Conservation (phyloP, 208 protist genomes). For the Trypanosomatidae sp. region DNA sequence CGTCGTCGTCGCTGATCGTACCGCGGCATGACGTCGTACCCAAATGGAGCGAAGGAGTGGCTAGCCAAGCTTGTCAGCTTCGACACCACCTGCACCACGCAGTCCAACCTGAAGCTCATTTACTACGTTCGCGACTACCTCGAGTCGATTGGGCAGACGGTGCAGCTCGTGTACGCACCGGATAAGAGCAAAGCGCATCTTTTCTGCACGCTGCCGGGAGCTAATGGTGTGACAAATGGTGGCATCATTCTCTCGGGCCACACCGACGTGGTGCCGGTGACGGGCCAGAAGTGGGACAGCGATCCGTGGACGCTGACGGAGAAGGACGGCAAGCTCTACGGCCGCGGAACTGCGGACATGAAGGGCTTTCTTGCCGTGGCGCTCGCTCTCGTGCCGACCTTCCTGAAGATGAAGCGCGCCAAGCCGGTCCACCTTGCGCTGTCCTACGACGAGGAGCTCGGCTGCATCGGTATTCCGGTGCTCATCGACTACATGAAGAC, state of each 20-base stretch:
- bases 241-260: conserved; percentile 66
- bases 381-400: conserved; percentile 28
- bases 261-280: conserved; percentile 28
- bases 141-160: conserved; percentile 21
- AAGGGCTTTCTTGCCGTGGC: conserved; percentile 63
- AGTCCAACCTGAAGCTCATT: conserved; percentile 37
- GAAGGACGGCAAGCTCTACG: conserved; percentile 47
- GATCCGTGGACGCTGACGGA: conserved; percentile 55
- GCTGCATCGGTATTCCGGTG: conserved; percentile 39
- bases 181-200: conserved; percentile 49
- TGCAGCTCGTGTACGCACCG: conserved; percentile 32
- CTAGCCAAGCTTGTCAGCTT: conserved; percentile 35
- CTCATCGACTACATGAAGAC: conserved; percentile 25
- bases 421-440: conserved; percentile 56
- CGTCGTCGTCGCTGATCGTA: not conserved
- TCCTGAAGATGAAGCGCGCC: conserved; percentile 35
- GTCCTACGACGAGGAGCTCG: conserved; percentile 49
- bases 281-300: conserved; percentile 42
- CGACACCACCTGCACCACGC: conserved; percentile 62
- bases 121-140: conserved; percentile 43
- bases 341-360: conserved; percentile 58
- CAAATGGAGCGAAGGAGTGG: conserved; percentile 16
- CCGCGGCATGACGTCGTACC: not conserved
- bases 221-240: conserved; percentile 36
- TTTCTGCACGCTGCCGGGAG: conserved; percentile 43